Percentiles rank a stretch among this genome's conserved stretches.
Conservation (phyloP, 192 early-diverging fungal genomes). For the Pecoramyces ruminantium region DNA sequence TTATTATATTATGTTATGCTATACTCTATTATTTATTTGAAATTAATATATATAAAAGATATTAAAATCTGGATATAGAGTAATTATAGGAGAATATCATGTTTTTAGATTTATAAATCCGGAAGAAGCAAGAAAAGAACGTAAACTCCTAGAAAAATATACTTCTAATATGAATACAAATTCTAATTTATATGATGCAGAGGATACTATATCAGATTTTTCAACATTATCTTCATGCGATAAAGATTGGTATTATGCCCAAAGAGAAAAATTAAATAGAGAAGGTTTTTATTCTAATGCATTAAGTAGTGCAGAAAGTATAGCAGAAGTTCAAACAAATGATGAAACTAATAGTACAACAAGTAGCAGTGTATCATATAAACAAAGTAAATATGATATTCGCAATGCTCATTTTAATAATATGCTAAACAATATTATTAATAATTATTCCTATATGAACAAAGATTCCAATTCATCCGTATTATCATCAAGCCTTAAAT, state of each 20-base stretch:
- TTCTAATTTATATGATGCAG: not conserved
- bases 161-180: not conserved
- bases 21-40: no score
- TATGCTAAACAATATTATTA: not conserved
- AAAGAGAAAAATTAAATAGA: constrained; percentile 5
- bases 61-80: constrained; percentile 53
- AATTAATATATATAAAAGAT: constrained; percentile 10
- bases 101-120: constrained; percentile 77
- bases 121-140: constrained; percentile 52
- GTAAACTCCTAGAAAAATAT: constrained; percentile 11
- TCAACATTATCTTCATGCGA: not conserved
- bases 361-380: not conserved
- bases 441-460: not conserved
- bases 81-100: constrained; percentile 64
- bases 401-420: not conserved
- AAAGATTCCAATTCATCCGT: not conserved
- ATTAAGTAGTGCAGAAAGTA: constrained; percentile 20
- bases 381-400: not conserved
- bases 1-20: no score
- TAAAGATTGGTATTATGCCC: constrained; percentile 7
- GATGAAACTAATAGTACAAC: not conserved
- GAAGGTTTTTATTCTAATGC: constrained; percentile 9
- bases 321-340: not conserved
- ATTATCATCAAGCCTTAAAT: not conserved
- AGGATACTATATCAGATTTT: not conserved